These are phyloP conservation scores for Annulohypoxylon bovei DNA, from an alignment of 495 filamentous ascomycete species.

Conservation along the genomic window DNA sequence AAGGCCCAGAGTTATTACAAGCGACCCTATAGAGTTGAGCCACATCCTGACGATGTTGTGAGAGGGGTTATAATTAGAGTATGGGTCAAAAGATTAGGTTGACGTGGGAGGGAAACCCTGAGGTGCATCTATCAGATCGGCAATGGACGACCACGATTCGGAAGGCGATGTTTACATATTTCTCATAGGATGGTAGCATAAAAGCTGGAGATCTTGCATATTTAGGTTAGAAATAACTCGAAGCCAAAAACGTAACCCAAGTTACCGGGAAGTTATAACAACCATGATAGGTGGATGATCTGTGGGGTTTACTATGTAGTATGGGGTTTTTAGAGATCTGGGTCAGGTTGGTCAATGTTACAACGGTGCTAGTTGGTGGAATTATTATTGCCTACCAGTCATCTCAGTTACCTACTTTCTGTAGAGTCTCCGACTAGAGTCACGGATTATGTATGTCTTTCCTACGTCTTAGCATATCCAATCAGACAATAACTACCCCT, in stretches of 20 bases:
- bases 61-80: background rate
- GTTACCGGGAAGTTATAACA: slow-evolving; percentile 8
- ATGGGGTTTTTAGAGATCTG: slow-evolving; percentile 20
- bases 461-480: background rate
- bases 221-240: slow-evolving; percentile 8
- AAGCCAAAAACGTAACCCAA: slow-evolving; percentile 19
- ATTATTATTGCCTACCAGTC: background rate
- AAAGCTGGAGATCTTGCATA: background rate
- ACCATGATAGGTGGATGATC: slow-evolving; percentile 41
- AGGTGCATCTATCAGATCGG: background rate
- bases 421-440: background rate
- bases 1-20: slow-evolving; percentile 12
- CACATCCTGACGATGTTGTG: slow-evolving; percentile 12
- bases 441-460: background rate
- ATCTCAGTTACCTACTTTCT: no score
- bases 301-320: slow-evolving; percentile 19
- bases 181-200: background rate
- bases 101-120: background rate
- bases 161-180: slow-evolving; percentile 9
- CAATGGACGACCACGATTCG: background rate
- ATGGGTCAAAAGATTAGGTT: background rate
- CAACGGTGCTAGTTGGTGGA: slow-evolving; percentile 13
- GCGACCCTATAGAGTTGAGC: background rate
- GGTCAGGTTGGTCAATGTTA: slow-evolving; percentile 24
- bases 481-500: background rate